Evolutionary conservation across 2,329 filamentous ascomycete species (phyloP).

Genomic region (Aspergillus ochraceus): DNA sequence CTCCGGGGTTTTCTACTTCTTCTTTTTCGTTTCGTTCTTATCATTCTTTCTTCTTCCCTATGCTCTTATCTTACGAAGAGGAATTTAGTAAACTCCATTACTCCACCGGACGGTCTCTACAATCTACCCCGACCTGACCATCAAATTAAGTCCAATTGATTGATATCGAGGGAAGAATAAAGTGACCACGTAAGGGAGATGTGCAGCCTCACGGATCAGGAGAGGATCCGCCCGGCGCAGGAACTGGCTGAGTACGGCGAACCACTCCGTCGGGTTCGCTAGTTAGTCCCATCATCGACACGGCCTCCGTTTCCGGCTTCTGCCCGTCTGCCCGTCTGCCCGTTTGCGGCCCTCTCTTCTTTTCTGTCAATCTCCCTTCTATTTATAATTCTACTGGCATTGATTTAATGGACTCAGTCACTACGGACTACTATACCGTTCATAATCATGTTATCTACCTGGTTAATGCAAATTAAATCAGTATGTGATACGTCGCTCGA

Average conservation of each 20-base stretch:
- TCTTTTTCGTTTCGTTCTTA: background rate
- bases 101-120: too few species aligned
- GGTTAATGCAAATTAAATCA: too few species aligned
- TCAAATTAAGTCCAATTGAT: too few species aligned
- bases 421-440: too few species aligned
- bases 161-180: too few species aligned
- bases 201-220: slow-evolving; percentile 17
- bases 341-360: background rate
- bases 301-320: too few species aligned
- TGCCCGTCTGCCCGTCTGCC: background rate
- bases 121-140: too few species aligned
- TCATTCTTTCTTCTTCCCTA: background rate
- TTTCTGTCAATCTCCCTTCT: background rate
- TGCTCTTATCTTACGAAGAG: background rate
- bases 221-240: slow-evolving; percentile 28
- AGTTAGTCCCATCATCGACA: too few species aligned
- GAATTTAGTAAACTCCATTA: too few species aligned
- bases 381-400: background rate
- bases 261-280: slow-evolving; percentile 28
- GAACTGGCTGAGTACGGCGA: slow-evolving; percentile 21
- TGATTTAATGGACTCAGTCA: too few species aligned
- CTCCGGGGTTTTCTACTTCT: background rate
- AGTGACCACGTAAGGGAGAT: background rate
- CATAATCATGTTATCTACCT: too few species aligned
- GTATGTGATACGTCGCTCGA: background rate